Conservation (phyloP, 306 rosid species). For the Senna siamea region DNA sequence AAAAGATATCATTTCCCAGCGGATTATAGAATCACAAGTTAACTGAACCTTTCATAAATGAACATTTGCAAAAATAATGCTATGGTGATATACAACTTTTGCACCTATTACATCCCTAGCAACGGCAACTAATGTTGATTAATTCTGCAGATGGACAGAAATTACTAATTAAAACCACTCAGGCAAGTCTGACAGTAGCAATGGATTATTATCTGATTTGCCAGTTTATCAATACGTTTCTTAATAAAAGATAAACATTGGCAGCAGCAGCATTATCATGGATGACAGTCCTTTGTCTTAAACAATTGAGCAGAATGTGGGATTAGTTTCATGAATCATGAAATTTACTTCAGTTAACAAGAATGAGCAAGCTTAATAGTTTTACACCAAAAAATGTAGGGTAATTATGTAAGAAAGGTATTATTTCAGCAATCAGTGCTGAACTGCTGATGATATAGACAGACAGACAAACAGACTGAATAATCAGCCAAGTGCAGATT, state of each 20-base stretch:
- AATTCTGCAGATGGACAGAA: neutral
- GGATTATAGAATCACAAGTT: conserved; percentile 6
- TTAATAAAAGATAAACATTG: conserved; percentile 4
- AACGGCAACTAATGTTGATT: conserved; percentile 21
- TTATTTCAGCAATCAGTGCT: conserved; percentile 24
- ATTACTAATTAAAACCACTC: neutral
- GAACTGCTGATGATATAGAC: conserved; percentile 17
- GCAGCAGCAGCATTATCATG: conserved; percentile 5
- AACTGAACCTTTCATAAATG: conserved; percentile 1
- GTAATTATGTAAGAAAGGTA: conserved; percentile 12
- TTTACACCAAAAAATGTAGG: neutral
- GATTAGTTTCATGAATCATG: conserved; percentile 13
- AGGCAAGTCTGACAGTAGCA: conserved; percentile 25
- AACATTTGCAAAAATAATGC: neutral
- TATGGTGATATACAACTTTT: conserved; percentile 24
- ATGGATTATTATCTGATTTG: conserved; percentile 13
- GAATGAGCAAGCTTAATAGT: conserved; percentile 4
- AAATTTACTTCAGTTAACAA: conserved; percentile 22
- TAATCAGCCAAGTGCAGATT: conserved; percentile 1
- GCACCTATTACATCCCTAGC: conserved; percentile 9
- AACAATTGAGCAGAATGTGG: conserved; percentile 7
- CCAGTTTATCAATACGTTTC: conserved; percentile 10
- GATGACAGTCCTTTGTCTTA: neutral
- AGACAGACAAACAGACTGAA: neutral
- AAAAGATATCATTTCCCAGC: conserved; percentile 27